Conservation (phyloP, 257 asterid species). For the Lycium barbarum region DNA sequence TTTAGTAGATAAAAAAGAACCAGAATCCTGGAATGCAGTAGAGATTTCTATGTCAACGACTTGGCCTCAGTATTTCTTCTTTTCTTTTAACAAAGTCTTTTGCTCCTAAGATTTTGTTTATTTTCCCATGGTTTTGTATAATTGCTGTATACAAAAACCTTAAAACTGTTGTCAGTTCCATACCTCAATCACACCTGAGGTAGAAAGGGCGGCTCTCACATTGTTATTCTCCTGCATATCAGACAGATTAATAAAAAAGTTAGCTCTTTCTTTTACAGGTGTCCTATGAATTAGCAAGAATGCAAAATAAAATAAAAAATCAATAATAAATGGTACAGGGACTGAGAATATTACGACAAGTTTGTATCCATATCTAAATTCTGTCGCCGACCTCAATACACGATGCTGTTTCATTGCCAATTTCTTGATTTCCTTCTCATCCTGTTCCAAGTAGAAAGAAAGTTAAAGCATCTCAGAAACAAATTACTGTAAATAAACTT, state of each 20-base stretch:
- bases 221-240: conserved; percentile 79
- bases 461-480: background rate
- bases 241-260: background rate
- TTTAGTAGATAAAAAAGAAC: background rate
- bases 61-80: background rate
- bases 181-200: conserved; percentile 87
- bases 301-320: background rate
- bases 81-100: background rate
- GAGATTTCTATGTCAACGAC: background rate
- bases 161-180: background rate
- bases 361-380: conserved; percentile 95
- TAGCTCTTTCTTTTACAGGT: background rate
- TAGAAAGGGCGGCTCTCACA: conserved; percentile 75
- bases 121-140: background rate
- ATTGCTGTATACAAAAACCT: background rate
- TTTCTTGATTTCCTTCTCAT: conserved; percentile 89
- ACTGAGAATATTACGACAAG: conserved; percentile 76
- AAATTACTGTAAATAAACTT: background rate
- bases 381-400: conserved; percentile 72
- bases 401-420: conserved; percentile 82
- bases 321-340: conserved; percentile 25
- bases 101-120: background rate
- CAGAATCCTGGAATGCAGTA: background rate
- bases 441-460: conserved; percentile 56
- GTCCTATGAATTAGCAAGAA: background rate